Percentiles rank a stretch among this genome's conserved stretches.
Evolutionary conservation across 768 basidiomycete species (phyloP).

Genomic region (Naganishia kalamii): DNA sequence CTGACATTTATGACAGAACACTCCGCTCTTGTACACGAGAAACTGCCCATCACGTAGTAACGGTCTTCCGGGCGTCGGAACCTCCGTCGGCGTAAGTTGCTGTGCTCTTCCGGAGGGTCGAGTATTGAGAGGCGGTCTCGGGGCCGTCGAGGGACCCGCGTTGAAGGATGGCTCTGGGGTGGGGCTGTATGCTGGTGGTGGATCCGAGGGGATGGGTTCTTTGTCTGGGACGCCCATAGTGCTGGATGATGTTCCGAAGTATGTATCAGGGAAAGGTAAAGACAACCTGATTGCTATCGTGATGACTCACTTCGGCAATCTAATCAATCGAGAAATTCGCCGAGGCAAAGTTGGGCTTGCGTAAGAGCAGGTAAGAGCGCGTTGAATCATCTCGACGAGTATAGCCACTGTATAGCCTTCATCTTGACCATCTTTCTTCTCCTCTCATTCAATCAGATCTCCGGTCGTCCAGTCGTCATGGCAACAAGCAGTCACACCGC

Average conservation of each 20-base stretch:
- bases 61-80: slow-evolving; percentile 13
- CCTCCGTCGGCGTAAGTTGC: slow-evolving; percentile 2
- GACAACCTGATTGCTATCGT: too few species aligned
- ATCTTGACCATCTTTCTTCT: too few species aligned
- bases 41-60: slow-evolving; percentile 5
- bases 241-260: not conserved
- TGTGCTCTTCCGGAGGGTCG: not conserved
- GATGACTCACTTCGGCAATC: too few species aligned
- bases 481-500: not conserved
- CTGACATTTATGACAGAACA: slow-evolving; percentile 15
- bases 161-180: not conserved
- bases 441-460: too few species aligned
- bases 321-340: too few species aligned
- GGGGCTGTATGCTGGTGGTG: slow-evolving; percentile 4
- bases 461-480: too few species aligned
- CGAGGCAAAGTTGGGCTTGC: too few species aligned
- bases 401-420: too few species aligned
- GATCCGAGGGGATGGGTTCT: slow-evolving; percentile 1
- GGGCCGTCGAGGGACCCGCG: not conserved
- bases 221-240: not conserved
- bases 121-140: not conserved
- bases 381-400: too few species aligned
- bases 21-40: slow-evolving; percentile 11
- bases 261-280: too few species aligned
- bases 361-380: too few species aligned